These are phyloP conservation scores for Pseudopithomyces chartarum DNA, from an alignment of 2,329 filamentous ascomycete species.

Conservation along the genomic window DNA sequence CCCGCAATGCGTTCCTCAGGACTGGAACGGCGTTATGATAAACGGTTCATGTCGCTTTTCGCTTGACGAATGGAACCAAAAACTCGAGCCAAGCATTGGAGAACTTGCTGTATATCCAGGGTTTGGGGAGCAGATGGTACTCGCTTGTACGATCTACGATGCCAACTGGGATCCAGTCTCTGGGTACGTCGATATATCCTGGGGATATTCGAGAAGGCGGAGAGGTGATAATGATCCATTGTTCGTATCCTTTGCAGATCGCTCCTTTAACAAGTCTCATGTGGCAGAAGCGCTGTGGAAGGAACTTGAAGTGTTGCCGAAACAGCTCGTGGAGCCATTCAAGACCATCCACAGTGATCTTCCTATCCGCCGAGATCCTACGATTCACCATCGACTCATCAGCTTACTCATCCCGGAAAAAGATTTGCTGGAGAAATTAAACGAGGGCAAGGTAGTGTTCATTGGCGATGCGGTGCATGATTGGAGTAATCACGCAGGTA, in stretches of 20 bases:
- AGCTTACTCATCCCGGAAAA: background rate
- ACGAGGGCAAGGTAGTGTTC: background rate
- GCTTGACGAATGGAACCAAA: background rate
- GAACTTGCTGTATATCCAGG: background rate
- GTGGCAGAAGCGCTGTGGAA: background rate
- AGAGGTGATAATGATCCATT: background rate
- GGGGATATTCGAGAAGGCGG: background rate
- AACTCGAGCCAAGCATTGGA: background rate
- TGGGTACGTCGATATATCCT: background rate
- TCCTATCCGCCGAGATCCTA: background rate
- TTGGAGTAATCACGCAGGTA: slow-evolving; percentile 1
- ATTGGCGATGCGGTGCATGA: background rate
- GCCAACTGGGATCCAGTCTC: background rate
- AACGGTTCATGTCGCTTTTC: background rate
- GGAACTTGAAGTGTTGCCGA: background rate
- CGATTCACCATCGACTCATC: background rate
- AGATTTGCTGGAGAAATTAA: background rate
- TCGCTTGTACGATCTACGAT: slow-evolving; percentile 1
- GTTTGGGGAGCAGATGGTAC: background rate
- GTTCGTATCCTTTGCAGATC: background rate
- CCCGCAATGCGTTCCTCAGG: background rate
- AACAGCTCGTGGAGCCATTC: background rate
- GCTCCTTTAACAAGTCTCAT: background rate
- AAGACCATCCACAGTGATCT: background rate
- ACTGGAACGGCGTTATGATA: slow-evolving; percentile 1